A percentile compares a stretch with the other conserved stretches of the same genome.
These are phyloP conservation scores for Penicillium sp. DNA, from an alignment of 2,329 filamentous ascomycete genomes.

Conservation along the genomic window DNA sequence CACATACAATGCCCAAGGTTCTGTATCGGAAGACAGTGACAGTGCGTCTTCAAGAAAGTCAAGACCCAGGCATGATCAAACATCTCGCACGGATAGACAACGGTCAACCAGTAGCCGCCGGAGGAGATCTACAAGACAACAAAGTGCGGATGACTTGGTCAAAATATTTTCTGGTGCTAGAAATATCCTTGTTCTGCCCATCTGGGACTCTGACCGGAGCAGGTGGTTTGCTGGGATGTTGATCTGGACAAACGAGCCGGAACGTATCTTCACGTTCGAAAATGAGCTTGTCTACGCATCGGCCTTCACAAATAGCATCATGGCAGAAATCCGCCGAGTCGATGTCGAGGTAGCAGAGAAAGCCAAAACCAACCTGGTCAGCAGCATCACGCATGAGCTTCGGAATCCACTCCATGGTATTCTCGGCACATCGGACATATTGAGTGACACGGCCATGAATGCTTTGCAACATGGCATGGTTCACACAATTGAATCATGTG, in stretches of 20 bases:
- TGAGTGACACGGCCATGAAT: slow-evolving; percentile 27
- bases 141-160: slow-evolving; percentile 19
- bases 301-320: slow-evolving; percentile 29
- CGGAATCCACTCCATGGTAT: slow-evolving; percentile 34
- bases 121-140: slow-evolving; percentile 11
- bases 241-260: slow-evolving; percentile 27
- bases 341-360: slow-evolving; percentile 26
- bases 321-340: slow-evolving; percentile 28
- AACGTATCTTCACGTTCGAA: slow-evolving; percentile 21
- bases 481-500: slow-evolving; percentile 36
- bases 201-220: slow-evolving; percentile 26
- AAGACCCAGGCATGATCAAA: slow-evolving; percentile 2
- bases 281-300: slow-evolving; percentile 25
- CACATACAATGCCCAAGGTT: slow-evolving; percentile 19
- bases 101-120: slow-evolving; percentile 12
- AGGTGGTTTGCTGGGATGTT: slow-evolving; percentile 26
- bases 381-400: slow-evolving; percentile 33
- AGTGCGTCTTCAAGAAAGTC: background rate
- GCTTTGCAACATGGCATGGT: slow-evolving; percentile 28
- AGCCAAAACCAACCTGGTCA: slow-evolving; percentile 30
- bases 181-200: slow-evolving; percentile 26
- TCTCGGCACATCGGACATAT: slow-evolving; percentile 28
- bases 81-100: no score
- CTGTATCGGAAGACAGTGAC: slow-evolving; percentile 25
- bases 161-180: slow-evolving; percentile 19